A percentile compares a stretch with the other conserved stretches of the same genome.
Evolutionary conservation across 164 flowering plant species (phyloP).

Genomic region (Vitis rupestris): DNA sequence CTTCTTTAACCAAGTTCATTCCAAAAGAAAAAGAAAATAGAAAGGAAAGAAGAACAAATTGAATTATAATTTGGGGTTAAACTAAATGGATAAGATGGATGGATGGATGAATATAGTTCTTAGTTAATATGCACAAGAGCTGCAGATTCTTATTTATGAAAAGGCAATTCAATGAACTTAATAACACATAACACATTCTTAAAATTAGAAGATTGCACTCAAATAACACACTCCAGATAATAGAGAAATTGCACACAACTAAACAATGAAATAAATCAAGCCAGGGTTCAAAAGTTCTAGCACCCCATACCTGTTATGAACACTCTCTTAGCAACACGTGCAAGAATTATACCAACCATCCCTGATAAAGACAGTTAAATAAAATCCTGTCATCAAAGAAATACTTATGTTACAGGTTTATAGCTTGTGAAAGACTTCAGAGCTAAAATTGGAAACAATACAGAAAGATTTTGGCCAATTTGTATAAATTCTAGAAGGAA

Average conservation of each 20-base stretch:
- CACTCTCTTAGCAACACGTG: slow-evolving; percentile 72
- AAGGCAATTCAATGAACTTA: too few relatives aligned
- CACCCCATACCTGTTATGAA: slow-evolving; percentile 66
- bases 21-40: too few relatives aligned
- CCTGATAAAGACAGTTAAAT: slow-evolving; percentile 50
- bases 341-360: slow-evolving; percentile 75
- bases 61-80: too few relatives aligned
- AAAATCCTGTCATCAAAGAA: slow-evolving; percentile 21
- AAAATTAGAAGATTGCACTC: too few relatives aligned
- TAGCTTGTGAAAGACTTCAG: neutral
- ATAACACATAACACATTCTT: too few relatives aligned
- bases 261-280: neutral
- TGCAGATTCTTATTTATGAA: too few relatives aligned
- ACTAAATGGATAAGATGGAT: too few relatives aligned
- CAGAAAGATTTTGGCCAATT: neutral
- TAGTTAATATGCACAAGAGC: too few relatives aligned
- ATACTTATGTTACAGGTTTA: slow-evolving; percentile 7
- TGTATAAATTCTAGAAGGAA: neutral
- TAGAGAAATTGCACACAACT: neutral
- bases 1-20: too few relatives aligned
- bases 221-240: neutral
- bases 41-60: too few relatives aligned
- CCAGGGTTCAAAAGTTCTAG: neutral
- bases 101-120: too few relatives aligned
- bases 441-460: neutral